phyloP scores from a whole-genome alignment of 2,329 filamentous ascomycete species.

The Neoarthrinium moseri region DNA sequence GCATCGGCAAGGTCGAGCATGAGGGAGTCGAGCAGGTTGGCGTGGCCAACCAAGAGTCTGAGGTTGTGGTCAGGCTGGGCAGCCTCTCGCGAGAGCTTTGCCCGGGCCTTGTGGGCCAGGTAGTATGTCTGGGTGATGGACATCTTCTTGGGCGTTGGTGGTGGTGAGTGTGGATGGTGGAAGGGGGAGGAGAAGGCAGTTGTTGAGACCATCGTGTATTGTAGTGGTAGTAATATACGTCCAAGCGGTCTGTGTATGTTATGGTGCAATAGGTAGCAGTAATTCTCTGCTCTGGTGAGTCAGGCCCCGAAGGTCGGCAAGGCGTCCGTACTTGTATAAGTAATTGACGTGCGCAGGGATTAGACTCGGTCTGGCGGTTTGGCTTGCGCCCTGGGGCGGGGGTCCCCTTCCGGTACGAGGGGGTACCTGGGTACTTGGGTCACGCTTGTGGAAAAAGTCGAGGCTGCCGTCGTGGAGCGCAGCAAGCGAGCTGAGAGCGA shows the following conservation, averaged over 20 bases:
- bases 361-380: conserved; percentile 1
- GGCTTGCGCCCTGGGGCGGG: not conserved
- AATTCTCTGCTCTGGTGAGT: conserved; percentile 29
- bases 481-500: conserved; percentile 4
- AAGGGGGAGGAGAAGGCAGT: conserved; percentile 24
- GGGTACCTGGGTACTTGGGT: conserved; percentile 6
- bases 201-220: conserved; percentile 35
- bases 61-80: conserved; percentile 90
- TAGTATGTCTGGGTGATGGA: conserved; percentile 98
- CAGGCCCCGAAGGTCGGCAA: conserved; percentile 33
- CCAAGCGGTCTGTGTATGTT: conserved; percentile 19
- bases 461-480: not conserved
- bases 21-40: conserved; percentile 93
- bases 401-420: not conserved
- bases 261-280: conserved; percentile 28
- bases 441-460: not conserved
- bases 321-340: conserved; percentile 29
- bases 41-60: conserved; percentile 91
- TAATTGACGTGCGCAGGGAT: conserved; percentile 23
- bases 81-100: conserved; percentile 93
- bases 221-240: conserved; percentile 8
- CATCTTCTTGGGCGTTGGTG: conserved; percentile 77
- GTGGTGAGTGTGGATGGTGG: conserved; percentile 29
- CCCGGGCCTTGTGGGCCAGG: conserved; percentile 92
- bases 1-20: conserved; percentile 92